phyloP scores from a whole-genome alignment of 805 yeast genomes.

The Saturnispora ahearnii region DNA sequence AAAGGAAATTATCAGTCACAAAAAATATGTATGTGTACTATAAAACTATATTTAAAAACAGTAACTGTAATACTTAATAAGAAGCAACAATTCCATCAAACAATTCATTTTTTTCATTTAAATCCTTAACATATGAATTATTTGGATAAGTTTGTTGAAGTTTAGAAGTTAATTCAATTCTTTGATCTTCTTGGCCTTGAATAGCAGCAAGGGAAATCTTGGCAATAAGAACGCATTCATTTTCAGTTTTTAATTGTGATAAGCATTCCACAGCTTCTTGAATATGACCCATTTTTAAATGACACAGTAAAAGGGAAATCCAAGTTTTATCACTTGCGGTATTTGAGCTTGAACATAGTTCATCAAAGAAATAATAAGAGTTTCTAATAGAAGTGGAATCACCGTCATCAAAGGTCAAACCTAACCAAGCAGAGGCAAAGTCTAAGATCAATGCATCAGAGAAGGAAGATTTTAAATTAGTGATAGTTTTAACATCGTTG shows the following conservation, averaged over 20 bases:
- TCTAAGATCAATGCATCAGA: conserved; percentile 72
- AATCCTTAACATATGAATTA: conserved; percentile 43
- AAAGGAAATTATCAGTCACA: too few species aligned
- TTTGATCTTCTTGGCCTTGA: conserved; percentile 31
- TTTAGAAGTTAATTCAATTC: conserved; percentile 21
- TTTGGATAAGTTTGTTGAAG: conserved; percentile 42
- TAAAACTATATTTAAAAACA: too few species aligned
- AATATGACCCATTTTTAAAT: conserved; percentile 66
- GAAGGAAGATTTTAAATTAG: conserved; percentile 38
- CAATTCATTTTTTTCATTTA: conserved; percentile 48
- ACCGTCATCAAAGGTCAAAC: conserved; percentile 30
- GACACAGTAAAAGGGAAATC: conserved; percentile 60
- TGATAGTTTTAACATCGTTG: conserved; percentile 28
- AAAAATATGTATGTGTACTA: too few species aligned
- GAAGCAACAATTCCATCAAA: conserved; percentile 59
- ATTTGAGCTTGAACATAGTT: conserved; percentile 51
- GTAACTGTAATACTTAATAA: background rate
- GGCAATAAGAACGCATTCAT: conserved; percentile 37
- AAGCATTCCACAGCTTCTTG: conserved; percentile 75
- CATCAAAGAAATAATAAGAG: conserved; percentile 67
- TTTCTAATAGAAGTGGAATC: conserved; percentile 29
- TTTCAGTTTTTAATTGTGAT: conserved; percentile 21
- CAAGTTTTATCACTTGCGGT: conserved; percentile 38
- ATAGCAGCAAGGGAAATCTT: conserved; percentile 55
- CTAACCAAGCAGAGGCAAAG: conserved; percentile 65